Evolutionary conservation across 2,329 filamentous ascomycete species (phyloP).

Genomic region (Emydomyces testavorans): DNA sequence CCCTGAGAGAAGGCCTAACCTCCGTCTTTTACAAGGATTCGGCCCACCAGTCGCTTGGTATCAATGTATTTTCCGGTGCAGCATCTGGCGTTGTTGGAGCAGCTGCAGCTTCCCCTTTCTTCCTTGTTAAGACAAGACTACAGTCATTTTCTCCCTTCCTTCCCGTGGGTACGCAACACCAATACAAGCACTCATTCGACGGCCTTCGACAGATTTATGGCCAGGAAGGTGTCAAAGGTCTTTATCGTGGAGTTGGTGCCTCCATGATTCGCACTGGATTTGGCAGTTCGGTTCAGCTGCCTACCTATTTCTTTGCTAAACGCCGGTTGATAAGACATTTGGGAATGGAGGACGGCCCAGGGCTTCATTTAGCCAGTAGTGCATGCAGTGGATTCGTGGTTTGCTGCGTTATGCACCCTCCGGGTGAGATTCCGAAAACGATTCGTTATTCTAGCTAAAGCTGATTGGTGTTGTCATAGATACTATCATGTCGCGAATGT

Average conservation of each 20-base stretch:
- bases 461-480: constrained; percentile 39
- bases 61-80: constrained; percentile 92
- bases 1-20: constrained; percentile 64
- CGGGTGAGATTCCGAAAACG: constrained; percentile 44
- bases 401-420: constrained; percentile 95
- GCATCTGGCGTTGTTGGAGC: constrained; percentile 82
- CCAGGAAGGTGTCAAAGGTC: constrained; percentile 62
- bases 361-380: constrained; percentile 78
- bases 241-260: constrained; percentile 83
- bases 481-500: constrained; percentile 96
- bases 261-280: constrained; percentile 95
- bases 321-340: constrained; percentile 67
- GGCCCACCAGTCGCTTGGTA: constrained; percentile 66
- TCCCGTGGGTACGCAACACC: constrained; percentile 93
- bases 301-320: constrained; percentile 98
- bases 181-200: constrained; percentile 75
- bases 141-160: constrained; percentile 89
- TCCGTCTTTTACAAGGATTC: constrained; percentile 58
- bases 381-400: constrained; percentile 89
- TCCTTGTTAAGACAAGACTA: constrained; percentile 90
- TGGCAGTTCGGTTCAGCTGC: constrained; percentile 87
- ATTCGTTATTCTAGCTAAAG: constrained; percentile 9
- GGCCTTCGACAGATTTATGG: constrained; percentile 69
- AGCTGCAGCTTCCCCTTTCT: constrained; percentile 88
- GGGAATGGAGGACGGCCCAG: constrained; percentile 81